Evolutionary conservation across 257 asterid genomes (phyloP), one percentile per base, ranked within the genome.

Genomic region (Nicotiana tomentosiformis): DNA sequence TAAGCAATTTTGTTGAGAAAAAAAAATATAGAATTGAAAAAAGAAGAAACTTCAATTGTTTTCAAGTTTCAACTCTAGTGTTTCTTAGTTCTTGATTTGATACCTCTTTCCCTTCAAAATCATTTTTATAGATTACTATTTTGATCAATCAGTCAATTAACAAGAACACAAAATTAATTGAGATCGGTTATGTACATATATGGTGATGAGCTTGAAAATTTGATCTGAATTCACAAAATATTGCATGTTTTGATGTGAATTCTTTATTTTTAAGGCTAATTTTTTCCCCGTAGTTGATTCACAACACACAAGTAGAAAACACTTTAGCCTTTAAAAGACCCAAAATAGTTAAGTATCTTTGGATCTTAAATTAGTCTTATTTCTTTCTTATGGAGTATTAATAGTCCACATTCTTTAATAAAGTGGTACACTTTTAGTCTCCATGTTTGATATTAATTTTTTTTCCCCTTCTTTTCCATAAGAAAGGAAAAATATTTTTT

Each of bases 1-100:
- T 66, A 84, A 78, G 67, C 90, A 91, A 85, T 90, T 90, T 91
- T 92, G 91, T 84, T 87, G 89, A 60, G 43, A 67, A 81, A 43
- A 69, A 20, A 88, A 64, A 57, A 46, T 29, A 72, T 77, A 77
- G 65, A 82, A 85, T 67, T 81, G 49, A 12, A 3, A 23, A 37
- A 16, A 10, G 57, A 60, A 79, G 58, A 65, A 39, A 79, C 53
- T 79, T 79, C 43, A 26, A 39, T 49, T 74, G 10, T 39, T 46
- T 43, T 72, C 74, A 11, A 53, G 20, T 46, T 43, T 72, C 74
- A 11, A 53, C 58, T 53, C 58, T 53, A 18, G 61, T 53, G 37
- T 82, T 74, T 78, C 83, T 77, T 82, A 72, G 67, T 82, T 37
- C 67, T 68, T 84, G 87, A 81, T 88, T 82, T 82, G 89, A 86